Evolutionary conservation across 139 green algal species (phyloP).

Genomic region (Micractinium conductrix): DNA sequence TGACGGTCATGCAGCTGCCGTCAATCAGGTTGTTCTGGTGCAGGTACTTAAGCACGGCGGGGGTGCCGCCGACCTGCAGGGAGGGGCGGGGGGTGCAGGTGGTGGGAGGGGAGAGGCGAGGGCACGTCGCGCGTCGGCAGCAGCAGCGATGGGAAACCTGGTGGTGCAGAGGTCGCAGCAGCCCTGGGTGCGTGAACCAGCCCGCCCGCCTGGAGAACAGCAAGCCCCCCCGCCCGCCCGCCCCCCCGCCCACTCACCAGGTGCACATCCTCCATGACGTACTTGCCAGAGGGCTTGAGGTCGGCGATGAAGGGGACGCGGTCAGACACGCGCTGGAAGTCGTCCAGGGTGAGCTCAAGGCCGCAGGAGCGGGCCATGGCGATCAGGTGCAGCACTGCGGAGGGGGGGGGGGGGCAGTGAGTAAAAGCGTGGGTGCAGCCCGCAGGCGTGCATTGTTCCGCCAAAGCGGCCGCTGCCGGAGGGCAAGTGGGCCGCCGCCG

Average conservation of each 20-base stretch:
- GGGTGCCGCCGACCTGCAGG: constrained; percentile 86
- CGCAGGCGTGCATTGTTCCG: too few species aligned
- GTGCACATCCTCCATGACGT: constrained; percentile 99
- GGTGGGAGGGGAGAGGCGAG: not conserved
- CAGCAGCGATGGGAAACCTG: not conserved
- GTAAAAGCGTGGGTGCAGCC: too few species aligned
- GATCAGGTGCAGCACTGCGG: constrained; percentile 90
- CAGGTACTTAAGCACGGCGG: constrained; percentile 97
- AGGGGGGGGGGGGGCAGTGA: constrained; percentile 49
- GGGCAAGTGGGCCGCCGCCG: too few species aligned
- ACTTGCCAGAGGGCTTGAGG: constrained; percentile 95
- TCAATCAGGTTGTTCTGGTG: constrained; percentile 90
- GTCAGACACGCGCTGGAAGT: constrained; percentile 95
- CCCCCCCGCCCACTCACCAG: too few species aligned
- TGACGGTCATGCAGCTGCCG: constrained; percentile 87
- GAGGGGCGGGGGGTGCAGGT: not conserved
- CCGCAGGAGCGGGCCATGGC: constrained; percentile 80
- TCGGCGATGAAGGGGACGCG: constrained; percentile 95
- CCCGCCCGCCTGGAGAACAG: too few species aligned
- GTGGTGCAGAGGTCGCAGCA: too few species aligned
- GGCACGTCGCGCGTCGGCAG: too few species aligned
- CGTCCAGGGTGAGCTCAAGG: constrained; percentile 90
- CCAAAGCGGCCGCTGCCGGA: too few species aligned
- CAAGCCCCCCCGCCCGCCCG: too few species aligned
- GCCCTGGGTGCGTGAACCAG: too few species aligned